Base-by-base conservation (phyloP, 1,139 yeast genomes). In the Kluyveromyces sp. region DNA sequence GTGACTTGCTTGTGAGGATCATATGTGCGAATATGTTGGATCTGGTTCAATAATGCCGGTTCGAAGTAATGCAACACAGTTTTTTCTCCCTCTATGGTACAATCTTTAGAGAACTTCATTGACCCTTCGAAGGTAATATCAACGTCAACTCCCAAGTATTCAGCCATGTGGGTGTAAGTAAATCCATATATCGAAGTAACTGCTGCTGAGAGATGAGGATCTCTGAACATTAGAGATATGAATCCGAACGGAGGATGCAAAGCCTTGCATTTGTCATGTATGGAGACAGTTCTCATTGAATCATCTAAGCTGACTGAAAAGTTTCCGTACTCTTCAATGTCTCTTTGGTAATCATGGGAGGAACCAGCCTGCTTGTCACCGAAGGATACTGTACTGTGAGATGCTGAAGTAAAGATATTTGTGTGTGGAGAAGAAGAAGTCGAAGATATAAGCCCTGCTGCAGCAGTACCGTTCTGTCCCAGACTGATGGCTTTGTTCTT, bases 171-270 rank as follows among this genome's bases (percentile, higher is more conserved):
- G 2, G 39, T 20, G 28, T 36, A 29, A 3, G 44, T 41, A 36
- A 40, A 40, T 9, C 47, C 47, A 22, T 28, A 34, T 7, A 41
- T 31, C 8, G 47, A 44, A 3, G 44, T 41, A 25, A 34, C 13
- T 9, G 38, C 15, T 3, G 38, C 33, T 3, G 34, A 15, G 6
- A 44, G 42, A 15, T 41, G 39, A 7, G 26, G 36, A 33, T 44
- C 47, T 12, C 44, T 36, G n/a, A 40, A 42, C 25, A 37, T 13
- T 30, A 38, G 17, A 6, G 47, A 40, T 3, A 41, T 6, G 25
- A 39, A 28, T 11, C 42, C 31, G 33, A 41, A 41, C 4, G 44
- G 44, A 3, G 36, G 39, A 31, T 41, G 42, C 15, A 38, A 16
- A 4, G 37, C 38, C 15, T 22, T 33, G 26, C 20, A 18, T 12